These are phyloP conservation scores for Zygnema circumcarinatum DNA, from an alignment of 139 green algal species.

Conservation along the genomic window DNA sequence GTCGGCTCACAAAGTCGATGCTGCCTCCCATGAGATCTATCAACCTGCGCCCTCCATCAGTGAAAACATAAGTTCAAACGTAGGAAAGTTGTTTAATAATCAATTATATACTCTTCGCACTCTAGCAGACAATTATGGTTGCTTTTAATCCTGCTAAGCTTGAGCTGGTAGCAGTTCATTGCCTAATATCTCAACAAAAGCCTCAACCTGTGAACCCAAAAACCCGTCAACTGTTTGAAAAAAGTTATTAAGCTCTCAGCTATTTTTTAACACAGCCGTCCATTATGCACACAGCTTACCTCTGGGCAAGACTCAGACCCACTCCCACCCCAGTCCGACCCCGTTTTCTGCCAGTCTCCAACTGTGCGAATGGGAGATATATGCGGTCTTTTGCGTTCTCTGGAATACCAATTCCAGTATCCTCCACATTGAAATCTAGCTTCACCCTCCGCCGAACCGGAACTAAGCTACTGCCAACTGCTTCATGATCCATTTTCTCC, in stretches of 20 bases:
- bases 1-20: constrained; percentile 9
- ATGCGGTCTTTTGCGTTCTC: constrained; percentile 11
- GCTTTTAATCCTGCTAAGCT: too few species aligned
- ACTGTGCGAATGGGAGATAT: constrained; percentile 6
- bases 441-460: background rate
- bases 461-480: background rate
- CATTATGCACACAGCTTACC: too few species aligned
- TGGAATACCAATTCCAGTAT: constrained; percentile 27
- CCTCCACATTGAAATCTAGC: constrained; percentile 41
- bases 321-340: background rate
- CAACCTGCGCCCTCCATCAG: constrained; percentile 27
- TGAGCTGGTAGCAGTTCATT: too few species aligned
- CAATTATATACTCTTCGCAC: too few species aligned
- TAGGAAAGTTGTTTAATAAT: too few species aligned
- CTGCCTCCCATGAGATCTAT: constrained; percentile 22
- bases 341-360: background rate
- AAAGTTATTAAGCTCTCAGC: too few species aligned
- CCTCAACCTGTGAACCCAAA: too few species aligned
- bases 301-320: background rate
- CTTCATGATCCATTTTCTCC: background rate
- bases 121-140: too few species aligned
- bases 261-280: too few species aligned
- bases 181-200: too few species aligned
- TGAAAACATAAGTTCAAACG: too few species aligned
- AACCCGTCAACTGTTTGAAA: too few species aligned